A percentile compares a stretch with the other conserved stretches of the same genome.
These are phyloP conservation scores for Cyclotella sp. DNA, from an alignment of 108 stramenopile species.

Conservation along the genomic window DNA sequence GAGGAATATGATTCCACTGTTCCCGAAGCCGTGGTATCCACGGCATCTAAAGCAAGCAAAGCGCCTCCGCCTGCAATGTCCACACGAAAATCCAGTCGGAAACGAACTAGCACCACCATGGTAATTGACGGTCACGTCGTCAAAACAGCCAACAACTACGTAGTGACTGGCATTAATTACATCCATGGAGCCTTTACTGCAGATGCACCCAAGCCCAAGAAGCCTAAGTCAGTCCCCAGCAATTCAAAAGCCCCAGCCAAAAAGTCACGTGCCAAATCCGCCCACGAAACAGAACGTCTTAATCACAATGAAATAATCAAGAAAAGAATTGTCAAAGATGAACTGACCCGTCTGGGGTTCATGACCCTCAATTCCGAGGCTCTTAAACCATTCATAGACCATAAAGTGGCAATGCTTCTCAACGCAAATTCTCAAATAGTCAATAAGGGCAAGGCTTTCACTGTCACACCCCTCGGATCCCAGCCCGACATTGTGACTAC, in stretches of 20 bases:
- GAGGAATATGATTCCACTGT: slow-evolving; percentile 9
- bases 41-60: background rate
- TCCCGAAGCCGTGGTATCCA: background rate
- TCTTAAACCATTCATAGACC: slow-evolving; percentile 50
- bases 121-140: slow-evolving; percentile 62
- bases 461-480: background rate
- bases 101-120: slow-evolving; percentile 58
- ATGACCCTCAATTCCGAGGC: slow-evolving; percentile 34
- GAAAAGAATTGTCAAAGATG: slow-evolving; percentile 22
- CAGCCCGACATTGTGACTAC: slow-evolving; percentile 44
- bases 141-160: slow-evolving; percentile 59
- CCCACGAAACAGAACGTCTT: slow-evolving; percentile 21
- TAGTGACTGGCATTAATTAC: slow-evolving; percentile 55
- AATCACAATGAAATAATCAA: slow-evolving; percentile 44
- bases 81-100: slow-evolving; percentile 52
- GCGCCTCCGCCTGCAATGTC: background rate
- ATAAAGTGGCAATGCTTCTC: slow-evolving; percentile 26
- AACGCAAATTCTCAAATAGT: slow-evolving; percentile 3
- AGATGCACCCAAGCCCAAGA: slow-evolving; percentile 31
- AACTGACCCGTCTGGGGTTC: slow-evolving; percentile 27
- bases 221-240: slow-evolving; percentile 9
- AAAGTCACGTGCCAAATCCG: slow-evolving; percentile 11
- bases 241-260: background rate
- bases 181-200: slow-evolving; percentile 36
- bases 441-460: slow-evolving; percentile 10